phyloP scores from a whole-genome alignment of 257 asterid species.

The Solanum pinnatisectum region DNA sequence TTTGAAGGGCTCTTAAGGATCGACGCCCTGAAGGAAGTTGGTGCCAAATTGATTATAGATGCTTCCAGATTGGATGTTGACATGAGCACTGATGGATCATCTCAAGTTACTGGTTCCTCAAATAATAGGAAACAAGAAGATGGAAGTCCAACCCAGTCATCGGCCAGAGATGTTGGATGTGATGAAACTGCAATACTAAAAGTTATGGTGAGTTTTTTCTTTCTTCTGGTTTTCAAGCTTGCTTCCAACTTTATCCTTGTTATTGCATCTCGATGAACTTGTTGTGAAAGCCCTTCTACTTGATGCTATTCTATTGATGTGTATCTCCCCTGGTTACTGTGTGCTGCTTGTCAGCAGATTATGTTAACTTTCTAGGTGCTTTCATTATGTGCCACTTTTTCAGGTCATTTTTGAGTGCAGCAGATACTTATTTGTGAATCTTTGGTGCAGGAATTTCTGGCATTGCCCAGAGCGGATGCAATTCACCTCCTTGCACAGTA shows the following conservation, averaged over 20 bases:
- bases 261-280: background rate
- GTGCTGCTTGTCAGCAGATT: background rate
- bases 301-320: background rate
- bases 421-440: background rate
- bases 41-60: conserved; percentile 46
- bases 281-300: background rate
- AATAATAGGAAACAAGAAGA: conserved; percentile 57
- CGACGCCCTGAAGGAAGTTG: conserved; percentile 58
- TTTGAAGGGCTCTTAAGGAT: conserved; percentile 80
- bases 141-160: conserved; percentile 62
- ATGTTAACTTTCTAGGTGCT: background rate
- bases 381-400: background rate
- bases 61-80: conserved; percentile 47
- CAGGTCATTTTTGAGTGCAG: background rate
- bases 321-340: background rate
- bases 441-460: conserved; percentile 83
- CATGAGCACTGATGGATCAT: conserved; percentile 63
- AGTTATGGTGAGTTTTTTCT: conserved; percentile 71
- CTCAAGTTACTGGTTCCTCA: conserved; percentile 61
- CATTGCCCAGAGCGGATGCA: conserved; percentile 93
- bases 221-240: background rate
- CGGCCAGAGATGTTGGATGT: conserved; percentile 53
- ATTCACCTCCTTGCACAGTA: conserved; percentile 92
- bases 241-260: background rate
- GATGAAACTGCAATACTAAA: conserved; percentile 88